These are phyloP conservation scores for Verticillium isaacii DNA, from an alignment of 2,329 filamentous ascomycete genomes.

Conservation along the genomic window DNA sequence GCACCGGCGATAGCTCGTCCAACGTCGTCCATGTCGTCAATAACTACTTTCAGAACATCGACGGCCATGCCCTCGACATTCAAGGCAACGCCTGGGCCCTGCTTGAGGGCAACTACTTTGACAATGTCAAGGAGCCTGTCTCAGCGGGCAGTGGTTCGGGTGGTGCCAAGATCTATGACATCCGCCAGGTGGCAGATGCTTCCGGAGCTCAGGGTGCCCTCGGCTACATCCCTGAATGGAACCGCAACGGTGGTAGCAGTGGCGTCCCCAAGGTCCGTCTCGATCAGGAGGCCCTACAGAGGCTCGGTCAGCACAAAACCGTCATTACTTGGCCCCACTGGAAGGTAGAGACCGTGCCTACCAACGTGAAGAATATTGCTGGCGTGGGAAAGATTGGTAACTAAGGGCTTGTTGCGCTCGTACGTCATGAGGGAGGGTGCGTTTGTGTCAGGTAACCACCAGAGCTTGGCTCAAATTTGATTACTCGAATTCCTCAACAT, in stretches of 20 bases:
- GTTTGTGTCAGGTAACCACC: too few species aligned
- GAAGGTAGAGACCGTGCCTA: slow-evolving; percentile 13
- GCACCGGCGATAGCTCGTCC: slow-evolving; percentile 8
- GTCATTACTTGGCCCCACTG: slow-evolving; percentile 16
- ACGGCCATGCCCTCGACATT: slow-evolving; percentile 46
- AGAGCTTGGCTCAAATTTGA: too few species aligned
- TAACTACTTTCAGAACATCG: slow-evolving; percentile 22
- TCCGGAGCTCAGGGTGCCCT: slow-evolving; percentile 9
- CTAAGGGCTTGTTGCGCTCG: too few species aligned
- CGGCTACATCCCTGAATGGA: slow-evolving; percentile 19
- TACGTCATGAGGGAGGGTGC: too few species aligned
- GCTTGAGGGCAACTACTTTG: slow-evolving; percentile 29
- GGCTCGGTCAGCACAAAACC: slow-evolving; percentile 14
- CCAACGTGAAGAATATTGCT: slow-evolving; percentile 16
- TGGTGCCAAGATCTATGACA: slow-evolving; percentile 18
- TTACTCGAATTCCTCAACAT: too few species aligned
- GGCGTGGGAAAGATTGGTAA: slow-evolving; percentile 15
- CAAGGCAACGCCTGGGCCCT: slow-evolving; percentile 27
- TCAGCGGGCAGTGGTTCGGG: slow-evolving; percentile 19
- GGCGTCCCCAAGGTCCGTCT: slow-evolving; percentile 10
- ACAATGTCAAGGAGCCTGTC: slow-evolving; percentile 31
- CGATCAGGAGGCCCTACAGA: slow-evolving; percentile 9
- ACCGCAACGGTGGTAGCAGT: slow-evolving; percentile 11
- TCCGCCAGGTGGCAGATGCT: slow-evolving; percentile 19
- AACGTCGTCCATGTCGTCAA: slow-evolving; percentile 20